These are phyloP conservation scores for Vanderwaltozyma yarrowii DNA, from an alignment of 805 yeast species.

Conservation along the genomic window DNA sequence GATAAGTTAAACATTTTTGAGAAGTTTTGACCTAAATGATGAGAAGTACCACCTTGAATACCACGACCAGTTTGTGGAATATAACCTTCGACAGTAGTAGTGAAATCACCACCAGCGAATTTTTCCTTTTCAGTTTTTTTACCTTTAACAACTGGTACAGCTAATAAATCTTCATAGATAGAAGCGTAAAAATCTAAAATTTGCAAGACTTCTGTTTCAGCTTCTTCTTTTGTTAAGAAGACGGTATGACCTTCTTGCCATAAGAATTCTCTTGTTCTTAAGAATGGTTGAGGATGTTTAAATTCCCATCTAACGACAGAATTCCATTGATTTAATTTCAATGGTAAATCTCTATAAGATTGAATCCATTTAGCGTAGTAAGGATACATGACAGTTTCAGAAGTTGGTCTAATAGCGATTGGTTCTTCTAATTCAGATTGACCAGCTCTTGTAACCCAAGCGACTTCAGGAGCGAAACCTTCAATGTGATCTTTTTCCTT, in stretches of 20 bases:
- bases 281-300: conserved; percentile 98
- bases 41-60: conserved; percentile 98
- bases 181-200: conserved; percentile 80
- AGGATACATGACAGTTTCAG: conserved; percentile 99
- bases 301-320: conserved; percentile 99
- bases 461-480: conserved; percentile 99
- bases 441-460: conserved; percentile 99
- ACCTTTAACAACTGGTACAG: conserved; percentile 96
- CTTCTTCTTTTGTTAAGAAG: conserved; percentile 73
- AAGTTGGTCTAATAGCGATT: conserved; percentile 97
- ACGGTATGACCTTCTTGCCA: conserved; percentile 99
- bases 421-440: conserved; percentile 91
- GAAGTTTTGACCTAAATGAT: conserved; percentile 95
- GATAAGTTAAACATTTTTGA: conserved; percentile 95
- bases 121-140: conserved; percentile 93
- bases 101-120: conserved; percentile 95
- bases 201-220: conserved; percentile 71
- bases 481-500: conserved; percentile 97
- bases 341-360: conserved; percentile 95
- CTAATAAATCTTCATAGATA: conserved; percentile 82
- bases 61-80: conserved; percentile 99
- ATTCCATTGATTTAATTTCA: conserved; percentile 97
- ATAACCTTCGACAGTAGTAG: conserved; percentile 94
- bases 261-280: conserved; percentile 96
- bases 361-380: conserved; percentile 98